Evolutionary conservation across 108 stramenopile genomes (phyloP).

Genomic region (Seminavis robusta): DNA sequence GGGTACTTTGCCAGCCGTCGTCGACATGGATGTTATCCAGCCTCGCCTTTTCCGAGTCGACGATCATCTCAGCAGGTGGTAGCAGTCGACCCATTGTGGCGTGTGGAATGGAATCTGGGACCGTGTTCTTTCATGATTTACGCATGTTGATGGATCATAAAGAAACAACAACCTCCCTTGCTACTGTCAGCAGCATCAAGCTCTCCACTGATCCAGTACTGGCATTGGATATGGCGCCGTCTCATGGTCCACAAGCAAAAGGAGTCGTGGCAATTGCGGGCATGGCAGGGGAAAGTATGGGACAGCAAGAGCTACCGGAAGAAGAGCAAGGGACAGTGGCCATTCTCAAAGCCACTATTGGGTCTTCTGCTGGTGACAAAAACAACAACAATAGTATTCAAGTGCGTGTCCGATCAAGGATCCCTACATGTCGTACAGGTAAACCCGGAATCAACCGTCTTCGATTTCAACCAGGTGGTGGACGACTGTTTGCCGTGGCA

Average conservation of each 20-base stretch:
- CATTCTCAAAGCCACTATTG: slow-evolving; percentile 49
- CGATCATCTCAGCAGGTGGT: neutral
- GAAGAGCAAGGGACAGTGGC: slow-evolving; percentile 54
- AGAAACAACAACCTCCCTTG: neutral
- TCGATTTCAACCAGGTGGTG: slow-evolving; percentile 79
- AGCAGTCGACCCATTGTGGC: slow-evolving; percentile 50
- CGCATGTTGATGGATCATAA: slow-evolving; percentile 5
- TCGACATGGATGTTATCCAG: slow-evolving; percentile 81
- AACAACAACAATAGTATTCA: too few relatives aligned
- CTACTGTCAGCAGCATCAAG: too few relatives aligned
- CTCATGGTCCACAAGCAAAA: slow-evolving; percentile 1
- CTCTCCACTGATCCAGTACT: slow-evolving; percentile 57
- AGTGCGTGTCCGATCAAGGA: too few relatives aligned
- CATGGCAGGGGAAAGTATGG: slow-evolving; percentile 70
- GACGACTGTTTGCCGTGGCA: slow-evolving; percentile 76
- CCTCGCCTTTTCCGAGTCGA: slow-evolving; percentile 44
- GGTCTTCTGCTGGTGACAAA: too few relatives aligned
- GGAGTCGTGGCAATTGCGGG: slow-evolving; percentile 66
- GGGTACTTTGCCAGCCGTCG: too few relatives aligned
- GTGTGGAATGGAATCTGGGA: slow-evolving; percentile 85
- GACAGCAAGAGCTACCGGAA: slow-evolving; percentile 40
- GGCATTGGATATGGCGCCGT: slow-evolving; percentile 59
- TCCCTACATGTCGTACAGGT: too few relatives aligned
- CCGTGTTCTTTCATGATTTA: slow-evolving; percentile 68
- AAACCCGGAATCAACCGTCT: slow-evolving; percentile 68